These are phyloP conservation scores for Rhizophlyctis rosea DNA, from an alignment of 192 early-diverging fungal genomes.

Conservation along the genomic window DNA sequence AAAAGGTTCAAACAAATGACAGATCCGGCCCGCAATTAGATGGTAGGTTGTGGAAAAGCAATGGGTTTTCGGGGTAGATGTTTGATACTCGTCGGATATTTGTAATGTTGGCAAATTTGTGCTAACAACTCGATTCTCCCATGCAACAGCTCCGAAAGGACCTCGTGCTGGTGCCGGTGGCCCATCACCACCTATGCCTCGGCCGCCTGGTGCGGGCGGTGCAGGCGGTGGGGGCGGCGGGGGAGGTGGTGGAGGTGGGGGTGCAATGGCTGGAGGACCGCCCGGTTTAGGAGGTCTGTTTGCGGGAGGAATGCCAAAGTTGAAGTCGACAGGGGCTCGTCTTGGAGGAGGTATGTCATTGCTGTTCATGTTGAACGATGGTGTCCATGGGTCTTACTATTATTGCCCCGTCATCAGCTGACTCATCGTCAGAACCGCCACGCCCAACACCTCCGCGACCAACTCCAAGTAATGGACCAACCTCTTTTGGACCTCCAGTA, in stretches of 20 bases:
- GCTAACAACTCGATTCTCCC: not conserved
- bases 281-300: conserved; percentile 52
- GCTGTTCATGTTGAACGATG: conserved; percentile 7
- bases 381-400: not conserved
- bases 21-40: conserved; percentile 42
- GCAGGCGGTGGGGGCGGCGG: conserved; percentile 28
- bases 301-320: conserved; percentile 59
- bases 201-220: conserved; percentile 20
- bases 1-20: conserved; percentile 55
- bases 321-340: conserved; percentile 34
- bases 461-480: conserved; percentile 17
- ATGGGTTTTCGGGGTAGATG: not conserved
- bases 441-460: conserved; percentile 9
- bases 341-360: conserved; percentile 3
- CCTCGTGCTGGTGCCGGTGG: conserved; percentile 7
- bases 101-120: not conserved
- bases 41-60: conserved; percentile 21
- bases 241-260: too few species aligned
- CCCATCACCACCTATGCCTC: conserved; percentile 26
- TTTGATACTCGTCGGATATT: not conserved
- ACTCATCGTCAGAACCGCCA: conserved; percentile 17
- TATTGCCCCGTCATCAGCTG: conserved; percentile 11
- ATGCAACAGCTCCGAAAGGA: not conserved
- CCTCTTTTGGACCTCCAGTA: conserved; percentile 6
- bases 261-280: conserved; percentile 19